These are phyloP conservation scores for Talaromyces wortmannii DNA, from an alignment of 495 filamentous ascomycete species.

Conservation along the genomic window DNA sequence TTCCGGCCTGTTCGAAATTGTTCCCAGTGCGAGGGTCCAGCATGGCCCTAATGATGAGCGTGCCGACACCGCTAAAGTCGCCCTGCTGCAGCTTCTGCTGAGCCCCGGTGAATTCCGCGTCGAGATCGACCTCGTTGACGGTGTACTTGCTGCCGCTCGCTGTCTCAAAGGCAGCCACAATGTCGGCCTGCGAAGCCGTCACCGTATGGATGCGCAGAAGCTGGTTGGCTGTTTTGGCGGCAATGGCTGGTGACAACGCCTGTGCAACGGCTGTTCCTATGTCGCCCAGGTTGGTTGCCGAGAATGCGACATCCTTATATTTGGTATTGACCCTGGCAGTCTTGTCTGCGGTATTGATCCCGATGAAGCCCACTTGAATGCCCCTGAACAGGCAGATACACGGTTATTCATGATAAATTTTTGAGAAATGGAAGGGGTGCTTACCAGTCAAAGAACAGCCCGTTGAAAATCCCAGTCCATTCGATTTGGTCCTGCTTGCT, in stretches of 20 bases:
- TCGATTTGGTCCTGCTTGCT: constrained; percentile 25
- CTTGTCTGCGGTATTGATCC: neutral
- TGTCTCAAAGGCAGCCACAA: constrained; percentile 37
- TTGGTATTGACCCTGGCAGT: neutral
- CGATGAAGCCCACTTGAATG: neutral
- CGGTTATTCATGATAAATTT: no score
- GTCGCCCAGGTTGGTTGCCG: neutral
- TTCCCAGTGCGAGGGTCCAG: constrained; percentile 12
- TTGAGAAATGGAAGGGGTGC: neutral
- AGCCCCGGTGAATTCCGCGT: constrained; percentile 17
- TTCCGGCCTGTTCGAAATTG: constrained; percentile 21
- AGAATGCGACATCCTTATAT: constrained; percentile 4
- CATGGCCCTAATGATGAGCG: constrained; percentile 15
- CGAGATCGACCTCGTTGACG: constrained; percentile 21
- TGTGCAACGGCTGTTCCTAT: neutral
- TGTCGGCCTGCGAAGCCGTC: constrained; percentile 34
- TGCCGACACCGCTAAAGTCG: constrained; percentile 24
- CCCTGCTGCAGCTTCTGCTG: constrained; percentile 23
- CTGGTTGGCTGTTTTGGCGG: constrained; percentile 32
- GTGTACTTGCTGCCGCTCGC: constrained; percentile 31
- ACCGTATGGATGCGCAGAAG: constrained; percentile 41
- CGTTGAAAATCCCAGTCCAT: constrained; percentile 39
- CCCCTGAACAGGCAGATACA: neutral
- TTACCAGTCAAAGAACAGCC: constrained; percentile 10
- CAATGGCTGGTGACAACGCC: neutral